Base-by-base conservation (phyloP, 2,329 filamentous ascomycete species). In the Fusarium incarnatum region DNA sequence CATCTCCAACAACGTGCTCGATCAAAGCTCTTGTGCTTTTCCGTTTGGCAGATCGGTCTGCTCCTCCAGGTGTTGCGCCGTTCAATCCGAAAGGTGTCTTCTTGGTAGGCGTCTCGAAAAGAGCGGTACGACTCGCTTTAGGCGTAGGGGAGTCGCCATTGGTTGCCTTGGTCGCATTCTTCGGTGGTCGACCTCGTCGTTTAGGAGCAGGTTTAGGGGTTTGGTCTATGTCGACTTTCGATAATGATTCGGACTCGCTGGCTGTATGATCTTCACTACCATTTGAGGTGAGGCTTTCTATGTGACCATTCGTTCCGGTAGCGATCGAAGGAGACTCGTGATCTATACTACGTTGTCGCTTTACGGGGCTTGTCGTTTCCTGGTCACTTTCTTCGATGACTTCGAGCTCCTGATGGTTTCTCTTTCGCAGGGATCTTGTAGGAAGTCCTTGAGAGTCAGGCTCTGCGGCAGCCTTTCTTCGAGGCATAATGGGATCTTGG, bases 21-120 rank as follows among this genome's bases (percentile, higher is more conserved):
- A 97, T 90, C 54, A 98, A 82, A 6, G 89, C 88, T 54, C 90
- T 86, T 23, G 92, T 92, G 78, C 93, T 97, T 84, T 97, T 98
- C 76, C 90, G 90, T 74, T 92, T 89, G 3, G 94, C 95, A 8
- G 94, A 98, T 50, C 92, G 89, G 80, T 98, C 94, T 22, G 92
- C 92, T 69, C 93, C 92, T 44, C 88, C 87, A 0, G 92, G 91
- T 2, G 91, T 93, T 34, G 82, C 75, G 9, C 79, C 81, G 37
- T 76, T 81, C 23, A 75, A 54, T 13, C 76, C 75, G 23, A 72
- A 49, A 0, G 68, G 73, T 6, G 73, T 64, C 57, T 78, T 47
- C 30, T 75, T 84, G 15, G 79, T 74, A 0, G 84, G 83, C 0
- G 84, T 86, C 49, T 77, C 73, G 9, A 80, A 76, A 6, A 73